These are phyloP conservation scores for Beauveria sp. DNA, from an alignment of 2,329 filamentous ascomycete genomes.

Conservation along the genomic window DNA sequence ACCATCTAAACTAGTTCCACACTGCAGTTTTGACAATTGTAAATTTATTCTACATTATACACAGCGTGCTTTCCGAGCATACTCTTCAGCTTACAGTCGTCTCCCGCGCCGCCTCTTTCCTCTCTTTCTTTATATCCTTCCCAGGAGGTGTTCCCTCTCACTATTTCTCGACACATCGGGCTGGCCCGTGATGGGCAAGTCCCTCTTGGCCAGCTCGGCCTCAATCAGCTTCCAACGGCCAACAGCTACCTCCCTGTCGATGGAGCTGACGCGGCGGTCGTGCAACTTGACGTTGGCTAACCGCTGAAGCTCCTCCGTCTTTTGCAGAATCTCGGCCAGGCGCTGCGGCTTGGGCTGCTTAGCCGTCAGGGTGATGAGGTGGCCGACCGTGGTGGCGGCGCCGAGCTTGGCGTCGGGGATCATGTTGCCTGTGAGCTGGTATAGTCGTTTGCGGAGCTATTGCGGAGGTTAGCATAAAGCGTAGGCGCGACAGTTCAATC, in stretches of 20 bases:
- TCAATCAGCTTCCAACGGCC: constrained; percentile 77
- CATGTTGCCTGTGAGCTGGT: constrained; percentile 71
- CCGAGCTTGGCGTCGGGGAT: constrained; percentile 64
- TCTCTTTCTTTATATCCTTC: not conserved
- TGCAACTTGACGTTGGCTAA: constrained; percentile 67
- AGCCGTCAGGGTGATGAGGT: constrained; percentile 46
- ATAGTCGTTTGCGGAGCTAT: constrained; percentile 72
- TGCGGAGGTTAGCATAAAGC: not conserved
- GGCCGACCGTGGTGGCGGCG: constrained; percentile 43
- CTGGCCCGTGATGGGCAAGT: constrained; percentile 49
- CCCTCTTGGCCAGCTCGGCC: constrained; percentile 56
- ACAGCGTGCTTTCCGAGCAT: not conserved
- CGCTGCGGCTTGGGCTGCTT: constrained; percentile 51
- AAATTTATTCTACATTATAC: constrained; percentile 10
- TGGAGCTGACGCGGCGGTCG: constrained; percentile 55
- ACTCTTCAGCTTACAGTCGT: not conserved
- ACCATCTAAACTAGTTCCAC: no score
- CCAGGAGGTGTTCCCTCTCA: not conserved
- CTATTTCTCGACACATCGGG: constrained; percentile 30
- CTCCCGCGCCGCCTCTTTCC: not conserved
- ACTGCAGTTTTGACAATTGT: not conserved
- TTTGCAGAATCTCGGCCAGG: constrained; percentile 52
- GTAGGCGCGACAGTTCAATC: no score
- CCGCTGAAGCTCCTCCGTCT: constrained; percentile 34
- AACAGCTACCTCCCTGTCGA: constrained; percentile 62